Conservation (phyloP, 1,284 basidiomycete species). For the Austroboletus niveus region DNA sequence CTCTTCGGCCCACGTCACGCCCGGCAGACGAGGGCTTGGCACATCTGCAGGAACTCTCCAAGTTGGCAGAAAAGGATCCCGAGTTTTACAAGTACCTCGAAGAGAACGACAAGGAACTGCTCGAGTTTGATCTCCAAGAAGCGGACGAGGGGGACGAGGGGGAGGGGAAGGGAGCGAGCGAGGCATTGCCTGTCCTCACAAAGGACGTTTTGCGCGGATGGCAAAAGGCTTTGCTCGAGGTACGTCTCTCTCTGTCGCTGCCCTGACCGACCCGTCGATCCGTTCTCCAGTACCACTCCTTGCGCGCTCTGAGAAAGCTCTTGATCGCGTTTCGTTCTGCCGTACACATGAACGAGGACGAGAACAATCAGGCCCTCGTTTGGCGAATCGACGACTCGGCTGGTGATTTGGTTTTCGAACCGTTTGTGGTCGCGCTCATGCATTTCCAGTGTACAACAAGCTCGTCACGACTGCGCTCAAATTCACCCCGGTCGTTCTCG, state of each 20-base stretch:
- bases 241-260: conserved; percentile 32
- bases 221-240: conserved; percentile 91
- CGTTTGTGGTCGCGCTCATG: conserved; percentile 1
- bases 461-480: conserved; percentile 84
- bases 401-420: conserved; percentile 35
- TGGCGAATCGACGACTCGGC: conserved; percentile 81
- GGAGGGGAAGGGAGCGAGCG: conserved; percentile 41
- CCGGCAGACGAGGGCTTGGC: conserved; percentile 61
- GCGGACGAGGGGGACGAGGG: conserved; percentile 43
- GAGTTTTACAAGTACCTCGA: conserved; percentile 98
- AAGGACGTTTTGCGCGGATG: conserved; percentile 75
- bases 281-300: conserved; percentile 70
- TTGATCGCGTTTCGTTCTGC: conserved; percentile 89
- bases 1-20: conserved; percentile 6
- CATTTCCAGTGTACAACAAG: conserved; percentile 81
- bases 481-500: conserved; percentile 89
- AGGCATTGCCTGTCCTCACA: conserved; percentile 66
- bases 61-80: conserved; percentile 92
- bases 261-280: background rate
- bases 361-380: conserved; percentile 72
- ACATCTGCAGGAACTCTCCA: conserved; percentile 83
- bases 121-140: conserved; percentile 66
- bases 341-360: conserved; percentile 86
- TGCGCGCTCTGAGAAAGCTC: conserved; percentile 83
- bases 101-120: conserved; percentile 89